Evolutionary conservation across 2,329 filamentous ascomycete species (phyloP).

Genomic region (Onygena corvina): DNA sequence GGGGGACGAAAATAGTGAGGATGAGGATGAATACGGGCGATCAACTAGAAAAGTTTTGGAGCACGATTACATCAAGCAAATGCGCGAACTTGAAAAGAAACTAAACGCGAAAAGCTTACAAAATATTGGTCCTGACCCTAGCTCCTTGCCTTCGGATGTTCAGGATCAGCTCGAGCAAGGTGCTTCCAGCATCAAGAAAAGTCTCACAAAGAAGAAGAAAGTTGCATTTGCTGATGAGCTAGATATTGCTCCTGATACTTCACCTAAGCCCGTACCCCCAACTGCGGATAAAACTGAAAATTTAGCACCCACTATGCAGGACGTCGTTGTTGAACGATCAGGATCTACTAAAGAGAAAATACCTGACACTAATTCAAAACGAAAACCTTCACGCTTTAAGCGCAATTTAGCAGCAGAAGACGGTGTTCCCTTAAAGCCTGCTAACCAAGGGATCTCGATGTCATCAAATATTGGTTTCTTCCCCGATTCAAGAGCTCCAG

Average conservation of each 20-base stretch:
- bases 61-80: constrained; percentile 64
- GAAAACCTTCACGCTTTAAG: constrained; percentile 37
- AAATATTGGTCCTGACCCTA: constrained; percentile 43
- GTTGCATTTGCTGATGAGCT: constrained; percentile 69
- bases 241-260: constrained; percentile 50
- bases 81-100: constrained; percentile 73
- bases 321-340: constrained; percentile 36
- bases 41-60: constrained; percentile 55
- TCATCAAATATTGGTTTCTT: constrained; percentile 17
- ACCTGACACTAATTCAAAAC: constrained; percentile 18
- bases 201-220: constrained; percentile 46
- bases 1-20: constrained; percentile 46
- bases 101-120: constrained; percentile 49
- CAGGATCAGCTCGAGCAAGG: constrained; percentile 22
- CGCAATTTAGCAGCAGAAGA: constrained; percentile 22
- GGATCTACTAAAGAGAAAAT: constrained; percentile 16
- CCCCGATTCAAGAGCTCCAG: constrained; percentile 8
- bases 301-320: constrained; percentile 26
- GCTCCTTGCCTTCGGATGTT: constrained; percentile 25
- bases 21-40: constrained; percentile 66
- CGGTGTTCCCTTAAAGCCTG: constrained; percentile 9
- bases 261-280: constrained; percentile 21
- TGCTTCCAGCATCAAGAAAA: constrained; percentile 15
- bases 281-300: constrained; percentile 17
- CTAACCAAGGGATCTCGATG: constrained; percentile 15